phyloP scores from a whole-genome alignment of 2,329 filamentous ascomycete species.

The Capronia epimyces region DNA sequence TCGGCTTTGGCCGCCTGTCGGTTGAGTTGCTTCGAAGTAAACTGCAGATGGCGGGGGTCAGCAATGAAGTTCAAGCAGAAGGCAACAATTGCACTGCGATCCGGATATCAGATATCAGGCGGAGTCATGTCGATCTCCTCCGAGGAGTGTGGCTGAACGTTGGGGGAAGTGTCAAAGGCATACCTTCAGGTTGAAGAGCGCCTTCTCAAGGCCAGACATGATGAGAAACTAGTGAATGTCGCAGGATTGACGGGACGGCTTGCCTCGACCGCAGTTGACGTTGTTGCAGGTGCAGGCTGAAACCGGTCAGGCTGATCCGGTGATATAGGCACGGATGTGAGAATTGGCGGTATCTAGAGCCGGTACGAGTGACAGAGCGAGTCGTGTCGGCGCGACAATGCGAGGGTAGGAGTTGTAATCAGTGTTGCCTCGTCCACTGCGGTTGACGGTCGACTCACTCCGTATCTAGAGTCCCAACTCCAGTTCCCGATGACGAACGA shows the following conservation, averaged over 20 bases:
- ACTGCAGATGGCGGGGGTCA: slow-evolving; percentile 29
- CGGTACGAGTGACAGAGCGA: too few relatives aligned
- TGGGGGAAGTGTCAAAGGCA: slow-evolving; percentile 13
- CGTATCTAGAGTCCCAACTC: not conserved
- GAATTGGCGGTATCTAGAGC: too few relatives aligned
- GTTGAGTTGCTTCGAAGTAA: slow-evolving; percentile 46
- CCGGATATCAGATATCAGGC: not conserved
- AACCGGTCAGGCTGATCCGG: too few relatives aligned
- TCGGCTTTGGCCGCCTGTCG: slow-evolving; percentile 45
- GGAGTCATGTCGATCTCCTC: too few relatives aligned
- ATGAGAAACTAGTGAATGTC: not conserved
- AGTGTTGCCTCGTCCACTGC: too few relatives aligned
- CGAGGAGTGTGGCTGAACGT: too few relatives aligned
- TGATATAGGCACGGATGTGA: too few relatives aligned
- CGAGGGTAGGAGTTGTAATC: too few relatives aligned
- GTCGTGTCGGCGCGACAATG: too few relatives aligned
- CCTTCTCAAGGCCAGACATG: slow-evolving; percentile 31
- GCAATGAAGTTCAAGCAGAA: not conserved
- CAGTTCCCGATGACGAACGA: not conserved
- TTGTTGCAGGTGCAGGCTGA: too few relatives aligned
- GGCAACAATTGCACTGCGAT: not conserved
- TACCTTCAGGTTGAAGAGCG: slow-evolving; percentile 34
- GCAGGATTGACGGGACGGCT: too few relatives aligned
- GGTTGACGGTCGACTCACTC: too few relatives aligned
- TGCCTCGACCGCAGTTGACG: not conserved